Base-by-base conservation (phyloP, 768 basidiomycete species). In the Kondoa malvinella region DNA sequence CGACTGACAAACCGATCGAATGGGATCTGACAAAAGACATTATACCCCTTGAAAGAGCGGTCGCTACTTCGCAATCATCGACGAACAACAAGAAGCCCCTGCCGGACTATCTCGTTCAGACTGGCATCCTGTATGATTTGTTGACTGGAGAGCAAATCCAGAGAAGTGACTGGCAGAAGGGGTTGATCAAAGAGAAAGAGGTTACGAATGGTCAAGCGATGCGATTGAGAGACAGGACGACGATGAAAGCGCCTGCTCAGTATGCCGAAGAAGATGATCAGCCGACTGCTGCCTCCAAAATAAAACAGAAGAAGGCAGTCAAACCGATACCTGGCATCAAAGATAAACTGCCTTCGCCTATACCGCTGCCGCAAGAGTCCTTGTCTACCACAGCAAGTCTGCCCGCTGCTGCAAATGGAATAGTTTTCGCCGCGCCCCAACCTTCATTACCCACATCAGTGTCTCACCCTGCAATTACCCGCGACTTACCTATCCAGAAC, bases 1-100 rank as follows among this genome's bases (percentile, higher is more conserved):
- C 12, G 21, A 3, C 2, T 63, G 16, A 27, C 30, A 17, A 59
- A 4, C 4, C 61, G 16, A 32, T 63, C 29, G 61, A 63, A 17
- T 63, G 61, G 61, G 61, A 63, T 27, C n/a, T 63, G 61, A 63
- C n/a, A n/a, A n/a, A 63, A 33, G 61, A 63, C 32, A 29, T 63
- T 29, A 16, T 31, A 29, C 30, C 33, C 16, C 27, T 63, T 16
- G 61, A 63, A 29, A 63, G 31, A 33, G 27, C 61, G 8, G 21
- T 50, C 21, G 8, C 61, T 30, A 33, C 61, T 63, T 3, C 61
- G 16, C 32, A 21, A 31, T 8, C 61, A 3, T 33, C 61, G 32
- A 27, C 27, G 4, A 33, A 16, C n/a, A 29, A 21, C 27, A 63
- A 63, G 61, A 63, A 63, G 32, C 29, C 61, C 3, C n/a, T 63